These are phyloP conservation scores for Xylaria sp. DNA, from an alignment of 2,329 filamentous ascomycete genomes.

Conservation along the genomic window DNA sequence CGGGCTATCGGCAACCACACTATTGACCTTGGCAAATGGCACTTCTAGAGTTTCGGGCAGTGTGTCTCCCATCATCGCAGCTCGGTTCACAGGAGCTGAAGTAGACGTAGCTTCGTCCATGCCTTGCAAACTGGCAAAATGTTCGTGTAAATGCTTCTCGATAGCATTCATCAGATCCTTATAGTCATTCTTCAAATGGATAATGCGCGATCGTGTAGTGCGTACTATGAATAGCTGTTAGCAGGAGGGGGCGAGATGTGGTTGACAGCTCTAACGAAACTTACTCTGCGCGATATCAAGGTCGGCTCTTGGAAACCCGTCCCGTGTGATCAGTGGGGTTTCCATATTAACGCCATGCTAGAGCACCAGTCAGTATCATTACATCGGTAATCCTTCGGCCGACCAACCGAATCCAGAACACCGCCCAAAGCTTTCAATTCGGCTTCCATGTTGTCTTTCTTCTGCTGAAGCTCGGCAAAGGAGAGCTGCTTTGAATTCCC, in stretches of 20 bases:
- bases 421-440: constrained; percentile 86
- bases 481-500: constrained; percentile 73
- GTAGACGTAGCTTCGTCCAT: constrained; percentile 54
- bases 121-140: constrained; percentile 79
- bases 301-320: constrained; percentile 92
- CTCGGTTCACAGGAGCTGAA: constrained; percentile 36
- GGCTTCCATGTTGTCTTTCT: constrained; percentile 85
- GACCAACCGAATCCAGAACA: constrained; percentile 85
- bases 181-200: constrained; percentile 91
- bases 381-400: constrained; percentile 18
- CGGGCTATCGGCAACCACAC: constrained; percentile 80
- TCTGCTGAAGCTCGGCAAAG: constrained; percentile 81
- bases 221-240: constrained; percentile 70
- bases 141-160: constrained; percentile 87
- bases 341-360: constrained; percentile 95
- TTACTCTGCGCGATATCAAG: constrained; percentile 94
- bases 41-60: constrained; percentile 51
- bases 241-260: not conserved
- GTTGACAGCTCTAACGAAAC: constrained; percentile 39
- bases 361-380: constrained; percentile 35
- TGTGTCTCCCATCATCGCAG: constrained; percentile 49
- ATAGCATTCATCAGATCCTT: constrained; percentile 86
- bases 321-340: constrained; percentile 84
- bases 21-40: constrained; percentile 91
- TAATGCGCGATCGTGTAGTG: constrained; percentile 91